Base-by-base conservation (phyloP, 1,139 yeast genomes). In the Lodderomyces beijingensis region DNA sequence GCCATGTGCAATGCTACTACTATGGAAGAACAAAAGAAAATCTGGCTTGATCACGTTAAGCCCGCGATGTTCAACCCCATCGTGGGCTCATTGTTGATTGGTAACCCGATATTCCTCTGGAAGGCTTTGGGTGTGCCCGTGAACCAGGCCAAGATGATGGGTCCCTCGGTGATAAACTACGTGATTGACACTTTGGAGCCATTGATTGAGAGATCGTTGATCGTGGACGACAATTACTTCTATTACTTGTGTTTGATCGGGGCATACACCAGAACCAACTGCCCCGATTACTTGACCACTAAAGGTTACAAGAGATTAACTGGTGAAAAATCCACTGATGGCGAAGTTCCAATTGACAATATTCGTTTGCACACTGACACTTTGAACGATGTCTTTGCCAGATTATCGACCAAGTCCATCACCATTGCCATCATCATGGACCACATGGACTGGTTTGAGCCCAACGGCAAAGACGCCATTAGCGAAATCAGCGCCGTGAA, bases 401-500 rank as follows among this genome's bases (percentile, higher is more conserved):
- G 91, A 42, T 62, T 85, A 38, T 65, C 77, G 23, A 66, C 70
- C 34, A 71, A 73, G 36, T 74, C 87, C 13, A 70, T 85, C 33
- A 77, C 88, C 7, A 79, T 80, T 47, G 91, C 91, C 17, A 74
- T 85, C 31, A 81, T 85, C 37, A 85, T 85, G 95, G 95, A 85
- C 55, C 95, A 85, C 53, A 82, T 84, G 91, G 95, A 85, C 57
- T 85, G 94, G 94, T 84, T 84, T 51, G 79, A 78, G 45, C 81
- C 85, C 25, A 55, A 65, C 14, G 82, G 81, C 12, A 47, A 49
- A 6, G 89, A 80, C 21, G 91, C 86, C 9, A 61, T 67, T 31
- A 65, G 70, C 34, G 94, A 85, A 54, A 79, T 85, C 44, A 53
- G 66, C 19, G 85, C 87, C 0, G 65, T 84, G 33, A 70, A 70